Percentiles rank a stretch among this genome's conserved stretches.
These are phyloP conservation scores for Colletotrichum simmondsii DNA, from an alignment of 2,329 filamentous ascomycete species.

Conservation along the genomic window DNA sequence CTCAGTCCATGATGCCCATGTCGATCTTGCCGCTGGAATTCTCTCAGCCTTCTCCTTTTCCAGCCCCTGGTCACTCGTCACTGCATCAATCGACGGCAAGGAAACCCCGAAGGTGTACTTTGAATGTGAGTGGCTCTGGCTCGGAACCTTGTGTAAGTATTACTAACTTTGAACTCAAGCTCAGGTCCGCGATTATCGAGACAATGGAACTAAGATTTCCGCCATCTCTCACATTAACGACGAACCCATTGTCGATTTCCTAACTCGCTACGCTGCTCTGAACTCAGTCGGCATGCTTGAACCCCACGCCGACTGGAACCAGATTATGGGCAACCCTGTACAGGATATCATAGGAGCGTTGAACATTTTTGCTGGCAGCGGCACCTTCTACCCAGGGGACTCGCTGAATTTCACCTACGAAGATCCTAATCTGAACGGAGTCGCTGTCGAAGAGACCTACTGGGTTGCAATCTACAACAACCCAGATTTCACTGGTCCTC, in stretches of 20 bases:
- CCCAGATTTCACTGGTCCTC: conserved; percentile 15
- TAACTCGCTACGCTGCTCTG: conserved; percentile 8
- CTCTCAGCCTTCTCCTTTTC: conserved; percentile 26
- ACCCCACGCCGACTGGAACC: conserved; percentile 29
- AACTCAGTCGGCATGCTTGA: conserved; percentile 25
- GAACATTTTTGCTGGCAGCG: conserved; percentile 15
- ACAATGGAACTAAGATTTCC: conserved; percentile 8
- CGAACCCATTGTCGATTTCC: conserved; percentile 2
- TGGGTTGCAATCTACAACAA: conserved; percentile 27
- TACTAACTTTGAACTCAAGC: not conserved
- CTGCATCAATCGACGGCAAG: conserved; percentile 22
- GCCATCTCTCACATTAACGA: conserved; percentile 22
- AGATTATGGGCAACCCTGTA: conserved; percentile 20
- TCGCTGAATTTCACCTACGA: conserved; percentile 24
- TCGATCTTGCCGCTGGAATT: conserved; percentile 8
- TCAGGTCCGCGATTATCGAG: conserved; percentile 3
- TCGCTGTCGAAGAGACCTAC: not conserved
- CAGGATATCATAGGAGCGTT: conserved; percentile 8
- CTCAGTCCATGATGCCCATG: conserved; percentile 22
- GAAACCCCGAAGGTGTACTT: conserved; percentile 25
- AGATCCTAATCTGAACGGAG: not conserved
- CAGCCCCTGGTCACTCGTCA: conserved; percentile 11
- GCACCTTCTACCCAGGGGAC: conserved; percentile 23
- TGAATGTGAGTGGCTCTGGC: not conserved
- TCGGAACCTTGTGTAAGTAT: no score